Evolutionary conservation across 306 rosid species (phyloP), one percentile per base, ranked within the genome.

Genomic region (Castanea sativa): DNA sequence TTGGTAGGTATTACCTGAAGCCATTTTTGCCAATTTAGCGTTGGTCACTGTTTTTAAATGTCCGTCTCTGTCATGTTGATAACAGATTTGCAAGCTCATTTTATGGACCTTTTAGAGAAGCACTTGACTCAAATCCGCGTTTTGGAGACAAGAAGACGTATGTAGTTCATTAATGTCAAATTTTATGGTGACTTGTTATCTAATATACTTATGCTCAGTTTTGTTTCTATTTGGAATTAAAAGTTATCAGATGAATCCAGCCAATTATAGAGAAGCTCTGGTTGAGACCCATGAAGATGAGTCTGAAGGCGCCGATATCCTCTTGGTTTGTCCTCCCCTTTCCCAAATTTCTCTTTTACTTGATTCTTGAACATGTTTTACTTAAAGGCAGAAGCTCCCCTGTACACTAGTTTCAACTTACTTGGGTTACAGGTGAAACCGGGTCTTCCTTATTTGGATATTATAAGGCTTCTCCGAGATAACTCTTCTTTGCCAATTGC

Each of bases 191-290:
- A 43, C 10, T 51, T 45, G 55, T 52, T 30, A 45, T 58, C 38
- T 61, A 43, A 57, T 74, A 33, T 38, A 27, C 60, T 57, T 72
- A 29, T 83, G 76, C 84, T 78, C 82, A 80, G 61, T 68, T 87
- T 87, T 57, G 75, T 63, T 80, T 60, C 78, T 73, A 75, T 81
- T 53, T 85, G 85, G 82, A 75, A 79, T 87, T 71, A 56, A 73
- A 81, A 93, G 99, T 82, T 95, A 95, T 82, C 99, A 95, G 91
- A 95, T 95, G 97, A 84, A 93, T 79, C 97, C 99, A 4, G 98
- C 99, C 78, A 95, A 95, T 78, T 93, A 87, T 41, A 90, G 98
- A 85, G 99, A 95, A 83, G 98, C 99, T 72, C 69, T 95, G 73
- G 78, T 87, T 55, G 99, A 95, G 88, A 82, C 91, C 87, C 87